phyloP scores from a whole-genome alignment of 129 eudicot genomes.

The Flaveria linearis region DNA sequence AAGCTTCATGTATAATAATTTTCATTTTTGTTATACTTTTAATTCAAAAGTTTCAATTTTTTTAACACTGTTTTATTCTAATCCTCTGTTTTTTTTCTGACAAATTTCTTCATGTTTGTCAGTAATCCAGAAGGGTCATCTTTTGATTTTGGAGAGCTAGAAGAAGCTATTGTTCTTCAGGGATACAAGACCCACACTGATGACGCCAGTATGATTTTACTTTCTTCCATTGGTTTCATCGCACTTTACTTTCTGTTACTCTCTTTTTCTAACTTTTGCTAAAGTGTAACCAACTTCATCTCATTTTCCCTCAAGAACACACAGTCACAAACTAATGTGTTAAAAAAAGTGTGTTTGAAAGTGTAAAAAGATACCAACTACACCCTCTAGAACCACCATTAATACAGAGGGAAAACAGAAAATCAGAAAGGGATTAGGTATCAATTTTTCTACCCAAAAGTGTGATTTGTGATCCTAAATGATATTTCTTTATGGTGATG shows the following conservation, averaged over 20 bases:
- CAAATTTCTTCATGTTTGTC: conserved; percentile 29
- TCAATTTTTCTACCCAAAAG: conserved; percentile 29
- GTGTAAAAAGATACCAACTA: conserved; percentile 59
- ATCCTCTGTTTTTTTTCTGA: conserved; percentile 36
- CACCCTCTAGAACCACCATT: conserved; percentile 56
- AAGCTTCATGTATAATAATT: conserved; percentile 62
- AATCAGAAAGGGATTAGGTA: conserved; percentile 47
- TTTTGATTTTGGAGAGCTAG: conserved; percentile 93
- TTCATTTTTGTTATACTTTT: neutral
- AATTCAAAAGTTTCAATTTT: conserved; percentile 4
- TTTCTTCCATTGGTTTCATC: neutral
- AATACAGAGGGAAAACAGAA: conserved; percentile 24
- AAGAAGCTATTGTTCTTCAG: conserved; percentile 87
- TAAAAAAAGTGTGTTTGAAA: conserved; percentile 49
- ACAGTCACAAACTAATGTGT: conserved; percentile 3
- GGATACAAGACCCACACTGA: conserved; percentile 75
- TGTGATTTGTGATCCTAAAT: conserved; percentile 41
- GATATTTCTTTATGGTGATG: conserved; percentile 52
- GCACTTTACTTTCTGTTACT: conserved; percentile 29
- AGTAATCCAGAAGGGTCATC: conserved; percentile 84
- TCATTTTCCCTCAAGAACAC: conserved; percentile 8
- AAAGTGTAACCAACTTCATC: conserved; percentile 3
- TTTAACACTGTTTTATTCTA: conserved; percentile 14
- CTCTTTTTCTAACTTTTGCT: neutral
- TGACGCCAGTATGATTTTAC: conserved; percentile 58